phyloP scores from a whole-genome alignment of 371 early-diverging fungal species.

The Mortierella sp. region DNA sequence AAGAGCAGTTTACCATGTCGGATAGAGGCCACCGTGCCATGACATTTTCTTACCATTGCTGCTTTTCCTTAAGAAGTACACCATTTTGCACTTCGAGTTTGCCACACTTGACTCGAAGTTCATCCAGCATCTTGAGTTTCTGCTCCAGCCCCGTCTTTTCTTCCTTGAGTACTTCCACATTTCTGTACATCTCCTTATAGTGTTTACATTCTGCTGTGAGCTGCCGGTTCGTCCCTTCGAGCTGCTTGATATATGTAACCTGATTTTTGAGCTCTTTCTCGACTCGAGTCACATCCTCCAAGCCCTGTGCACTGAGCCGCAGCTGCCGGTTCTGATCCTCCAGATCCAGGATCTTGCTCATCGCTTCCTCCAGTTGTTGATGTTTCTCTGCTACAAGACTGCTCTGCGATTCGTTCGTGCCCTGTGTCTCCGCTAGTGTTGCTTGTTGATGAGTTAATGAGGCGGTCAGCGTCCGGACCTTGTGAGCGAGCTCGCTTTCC shows the following conservation, averaged over 20 bases:
- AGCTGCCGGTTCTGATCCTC: constrained; percentile 50
- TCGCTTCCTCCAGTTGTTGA: constrained; percentile 31
- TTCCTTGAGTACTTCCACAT: constrained; percentile 54
- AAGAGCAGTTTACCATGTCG: neutral
- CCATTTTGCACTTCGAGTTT: constrained; percentile 56
- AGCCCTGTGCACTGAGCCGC: constrained; percentile 19
- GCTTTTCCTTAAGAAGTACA: constrained; percentile 49
- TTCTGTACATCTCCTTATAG: constrained; percentile 54
- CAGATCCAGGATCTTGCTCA: constrained; percentile 28
- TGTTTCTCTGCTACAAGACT: constrained; percentile 37
- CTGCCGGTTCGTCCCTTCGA: constrained; percentile 53
- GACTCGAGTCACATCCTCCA: constrained; percentile 37
- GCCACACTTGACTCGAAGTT: constrained; percentile 45
- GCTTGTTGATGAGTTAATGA: constrained; percentile 35
- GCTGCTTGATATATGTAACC: constrained; percentile 47
- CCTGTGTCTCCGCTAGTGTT: constrained; percentile 27
- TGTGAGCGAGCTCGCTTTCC: constrained; percentile 34
- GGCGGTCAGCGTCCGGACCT: constrained; percentile 26
- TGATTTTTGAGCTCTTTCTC: constrained; percentile 47
- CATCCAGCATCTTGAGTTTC: constrained; percentile 41
- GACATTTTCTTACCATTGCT: constrained; percentile 48
- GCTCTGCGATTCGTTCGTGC: constrained; percentile 34
- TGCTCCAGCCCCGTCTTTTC: constrained; percentile 45
- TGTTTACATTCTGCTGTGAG: constrained; percentile 51
- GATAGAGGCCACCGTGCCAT: neutral